Conservation (phyloP, 2,329 filamentous ascomycete genomes). For the Stagonosporopsis vannaccii region DNA sequence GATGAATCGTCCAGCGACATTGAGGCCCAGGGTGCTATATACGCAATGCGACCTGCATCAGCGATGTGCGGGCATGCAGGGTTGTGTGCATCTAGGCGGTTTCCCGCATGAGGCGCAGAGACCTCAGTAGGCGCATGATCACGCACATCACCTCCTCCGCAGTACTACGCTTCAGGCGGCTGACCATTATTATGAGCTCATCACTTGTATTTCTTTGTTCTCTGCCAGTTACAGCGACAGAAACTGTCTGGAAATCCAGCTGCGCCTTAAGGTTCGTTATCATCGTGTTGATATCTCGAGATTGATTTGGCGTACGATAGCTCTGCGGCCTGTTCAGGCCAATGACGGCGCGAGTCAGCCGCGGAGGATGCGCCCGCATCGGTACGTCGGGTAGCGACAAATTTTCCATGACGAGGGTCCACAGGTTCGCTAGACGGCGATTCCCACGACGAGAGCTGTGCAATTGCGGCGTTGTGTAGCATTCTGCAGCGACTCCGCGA, state of each 20-base stretch:
- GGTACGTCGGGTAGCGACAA: conserved; percentile 9
- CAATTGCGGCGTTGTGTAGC: not conserved
- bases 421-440: conserved; percentile 31
- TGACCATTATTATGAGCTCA: conserved; percentile 19
- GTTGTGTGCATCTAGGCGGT: conserved; percentile 18
- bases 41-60: conserved; percentile 15
- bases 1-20: not conserved
- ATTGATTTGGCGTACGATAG: conserved; percentile 13
- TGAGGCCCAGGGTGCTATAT: conserved; percentile 25
- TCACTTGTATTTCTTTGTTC: not conserved
- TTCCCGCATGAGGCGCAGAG: conserved; percentile 23
- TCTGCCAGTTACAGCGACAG: not conserved
- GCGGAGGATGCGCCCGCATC: conserved; percentile 22
- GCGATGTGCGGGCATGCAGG: conserved; percentile 26
- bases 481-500: not conserved
- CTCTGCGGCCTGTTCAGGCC: conserved; percentile 18
- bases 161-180: conserved; percentile 17
- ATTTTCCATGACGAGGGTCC: conserved; percentile 17
- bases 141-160: conserved; percentile 24
- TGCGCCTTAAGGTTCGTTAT: conserved; percentile 1
- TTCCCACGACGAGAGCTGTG: conserved; percentile 5
- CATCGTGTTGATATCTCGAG: conserved; percentile 10
- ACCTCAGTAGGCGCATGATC: conserved; percentile 32
- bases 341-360: conserved; percentile 32
- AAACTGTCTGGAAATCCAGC: not conserved